Evolutionary conservation across 768 basidiomycete genomes (phyloP).

Genomic region (Lactarius evosmus): DNA sequence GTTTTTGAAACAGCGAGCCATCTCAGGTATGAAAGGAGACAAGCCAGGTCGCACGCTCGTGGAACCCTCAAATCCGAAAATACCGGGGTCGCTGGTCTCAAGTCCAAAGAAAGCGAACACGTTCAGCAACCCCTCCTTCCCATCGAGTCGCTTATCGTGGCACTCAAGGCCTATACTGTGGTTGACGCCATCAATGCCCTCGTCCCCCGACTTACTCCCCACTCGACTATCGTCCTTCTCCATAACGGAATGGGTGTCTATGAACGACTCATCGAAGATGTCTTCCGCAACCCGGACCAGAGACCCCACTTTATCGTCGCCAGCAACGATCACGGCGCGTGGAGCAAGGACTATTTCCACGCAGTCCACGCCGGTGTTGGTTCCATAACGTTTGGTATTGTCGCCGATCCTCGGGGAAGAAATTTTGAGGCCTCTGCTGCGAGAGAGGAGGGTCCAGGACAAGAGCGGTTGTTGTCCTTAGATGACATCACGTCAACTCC

Average conservation of each 20-base stretch:
- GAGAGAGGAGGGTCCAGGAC: conserved; percentile 35
- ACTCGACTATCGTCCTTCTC: conserved; percentile 85
- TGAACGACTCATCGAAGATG: conserved; percentile 60
- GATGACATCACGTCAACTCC: conserved; percentile 47
- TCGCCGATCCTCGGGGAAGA: conserved; percentile 61
- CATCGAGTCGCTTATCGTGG: conserved; percentile 80
- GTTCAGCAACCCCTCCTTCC: not conserved
- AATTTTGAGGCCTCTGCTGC: conserved; percentile 58
- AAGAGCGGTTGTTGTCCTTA: conserved; percentile 46
- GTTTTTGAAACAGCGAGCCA: conserved; percentile 36
- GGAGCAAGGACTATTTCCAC: conserved; percentile 48
- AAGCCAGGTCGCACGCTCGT: not conserved
- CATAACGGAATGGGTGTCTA: conserved; percentile 95
- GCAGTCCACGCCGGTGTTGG: conserved; percentile 73
- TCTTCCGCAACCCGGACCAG: conserved; percentile 69
- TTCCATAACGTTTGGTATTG: conserved; percentile 71
- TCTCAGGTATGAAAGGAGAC: conserved; percentile 10
- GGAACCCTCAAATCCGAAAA: not conserved
- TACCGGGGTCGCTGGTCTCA: not conserved
- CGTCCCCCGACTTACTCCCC: conserved; percentile 55
- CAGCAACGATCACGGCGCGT: conserved; percentile 78
- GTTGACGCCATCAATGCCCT: conserved; percentile 55
- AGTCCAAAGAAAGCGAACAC: not conserved
- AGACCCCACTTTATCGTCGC: conserved; percentile 87
- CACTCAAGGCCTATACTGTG: conserved; percentile 74